Evolutionary conservation across 805 yeast species (phyloP), one percentile per base, ranked within the genome.

Genomic region (Nakazawaea holstii): DNA sequence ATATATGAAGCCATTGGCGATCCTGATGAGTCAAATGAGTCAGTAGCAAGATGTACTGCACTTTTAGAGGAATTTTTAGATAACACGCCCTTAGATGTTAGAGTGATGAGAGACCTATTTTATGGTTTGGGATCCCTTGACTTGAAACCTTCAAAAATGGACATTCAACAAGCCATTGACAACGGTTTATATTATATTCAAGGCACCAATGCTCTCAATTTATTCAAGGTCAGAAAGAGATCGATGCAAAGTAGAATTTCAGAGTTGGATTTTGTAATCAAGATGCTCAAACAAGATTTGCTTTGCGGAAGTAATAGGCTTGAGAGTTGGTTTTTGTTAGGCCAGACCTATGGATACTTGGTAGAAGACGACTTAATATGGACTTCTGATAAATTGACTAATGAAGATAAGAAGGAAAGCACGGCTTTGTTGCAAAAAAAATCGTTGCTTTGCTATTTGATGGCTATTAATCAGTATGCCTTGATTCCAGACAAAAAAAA

Each of bases 311-410:
- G 85, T 1, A 67, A 75, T 35, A 68, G 97, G 29, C 72, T 84
- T 41, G 99, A 94, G 62, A 80, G 87, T 8, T 94, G 99, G 99
- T 69, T 80, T 36, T 72, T 88, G 1, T 61, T 94, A 11, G 96
- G 95, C 0, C 89, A 84, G 58, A 82, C 92, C 0, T 90, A 76
- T 55, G 82, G 90, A 0, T 81, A 72, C 49, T 67, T 87, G 36
- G 95, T 85, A 0, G 97, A 92, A 53, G 96, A 90, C 61, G 96
- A 88, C 53, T 65, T 94, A 48, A 80, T 87, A n/a, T 89, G 96
- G 95, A 86, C 92, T 1, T 82, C 96, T 0, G 97, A 91, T 56
- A 86, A 86, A 57, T 65, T 89, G 33, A 82, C 82, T 44, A 70
- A 76, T 0, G 58, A 71, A 0, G 94, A 85, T 6, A 73, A 81